Conservation (phyloP, 345 rosid genomes). For the Bretschneidera sinensis region DNA sequence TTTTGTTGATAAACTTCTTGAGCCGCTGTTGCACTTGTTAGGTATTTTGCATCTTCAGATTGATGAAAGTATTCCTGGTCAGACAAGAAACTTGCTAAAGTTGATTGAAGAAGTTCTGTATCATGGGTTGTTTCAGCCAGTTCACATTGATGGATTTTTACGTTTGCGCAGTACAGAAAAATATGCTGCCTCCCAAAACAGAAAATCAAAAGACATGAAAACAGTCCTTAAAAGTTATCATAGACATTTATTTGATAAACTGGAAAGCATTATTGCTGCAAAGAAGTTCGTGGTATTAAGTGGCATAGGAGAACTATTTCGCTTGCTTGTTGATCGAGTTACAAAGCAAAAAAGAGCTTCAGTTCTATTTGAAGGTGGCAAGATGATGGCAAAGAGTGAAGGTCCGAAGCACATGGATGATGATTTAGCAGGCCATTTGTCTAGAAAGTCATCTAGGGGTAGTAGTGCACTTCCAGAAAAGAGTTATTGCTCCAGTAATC, state of each 20-base stretch:
- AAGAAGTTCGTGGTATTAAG: slow-evolving; percentile 42
- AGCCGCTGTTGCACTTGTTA: slow-evolving; percentile 54
- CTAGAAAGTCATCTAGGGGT: slow-evolving; percentile 15
- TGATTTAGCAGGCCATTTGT: slow-evolving; percentile 19
- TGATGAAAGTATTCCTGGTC: slow-evolving; percentile 23
- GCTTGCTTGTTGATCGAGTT: slow-evolving; percentile 54
- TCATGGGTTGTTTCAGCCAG: slow-evolving; percentile 69
- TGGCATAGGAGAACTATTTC: slow-evolving; percentile 62
- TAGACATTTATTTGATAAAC: slow-evolving; percentile 67
- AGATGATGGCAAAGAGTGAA: slow-evolving; percentile 20
- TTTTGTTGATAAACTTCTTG: slow-evolving; percentile 67
- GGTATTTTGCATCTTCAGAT: slow-evolving; percentile 34
- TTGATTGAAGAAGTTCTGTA: slow-evolving; percentile 57
- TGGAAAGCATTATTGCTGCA: slow-evolving; percentile 37
- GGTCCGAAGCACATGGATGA: slow-evolving; percentile 31
- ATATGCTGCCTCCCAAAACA: slow-evolving; percentile 39
- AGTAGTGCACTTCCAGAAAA: slow-evolving; percentile 29
- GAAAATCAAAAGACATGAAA: slow-evolving; percentile 32
- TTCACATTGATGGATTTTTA: slow-evolving; percentile 77
- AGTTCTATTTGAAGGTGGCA: slow-evolving; percentile 32
- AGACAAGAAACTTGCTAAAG: slow-evolving; percentile 33
- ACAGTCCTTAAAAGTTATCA: slow-evolving; percentile 61
- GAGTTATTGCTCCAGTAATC: slow-evolving; percentile 35
- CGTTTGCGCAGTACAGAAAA: slow-evolving; percentile 47
- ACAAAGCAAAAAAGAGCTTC: slow-evolving; percentile 49